These are phyloP conservation scores for Quaeritorhiza haematococci DNA, from an alignment of 371 early-diverging fungal genomes.

Conservation along the genomic window DNA sequence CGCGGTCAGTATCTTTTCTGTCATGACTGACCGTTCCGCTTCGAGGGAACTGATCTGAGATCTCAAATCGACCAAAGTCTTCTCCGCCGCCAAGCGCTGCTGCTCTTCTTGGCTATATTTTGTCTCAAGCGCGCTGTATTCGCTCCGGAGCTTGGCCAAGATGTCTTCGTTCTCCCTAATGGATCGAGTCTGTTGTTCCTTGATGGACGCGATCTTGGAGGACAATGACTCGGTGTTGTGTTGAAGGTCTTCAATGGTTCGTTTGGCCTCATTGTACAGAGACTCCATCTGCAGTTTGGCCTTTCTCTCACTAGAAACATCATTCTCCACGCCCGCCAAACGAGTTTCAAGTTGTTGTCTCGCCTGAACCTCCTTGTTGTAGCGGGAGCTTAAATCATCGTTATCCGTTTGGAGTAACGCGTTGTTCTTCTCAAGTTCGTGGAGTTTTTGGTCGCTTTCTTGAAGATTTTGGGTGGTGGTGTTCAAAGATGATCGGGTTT, in stretches of 20 bases:
- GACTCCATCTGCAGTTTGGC: neutral
- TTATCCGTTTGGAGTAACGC: neutral
- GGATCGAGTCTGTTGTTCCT: neutral
- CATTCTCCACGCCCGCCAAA: neutral
- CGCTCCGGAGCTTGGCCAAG: neutral
- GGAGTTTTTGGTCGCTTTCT: neutral
- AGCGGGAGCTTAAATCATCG: neutral
- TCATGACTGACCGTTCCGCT: neutral
- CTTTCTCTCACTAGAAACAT: slow-evolving; percentile 1
- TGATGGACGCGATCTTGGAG: neutral
- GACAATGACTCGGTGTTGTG: neutral
- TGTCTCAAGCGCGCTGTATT: neutral
- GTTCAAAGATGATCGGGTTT: neutral
- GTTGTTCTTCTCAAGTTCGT: slow-evolving; percentile 1
- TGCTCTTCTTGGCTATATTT: neutral
- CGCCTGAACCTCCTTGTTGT: neutral
- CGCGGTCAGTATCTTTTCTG: neutral
- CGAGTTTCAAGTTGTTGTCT: neutral
- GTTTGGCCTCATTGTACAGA: neutral
- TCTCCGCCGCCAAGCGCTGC: slow-evolving; percentile 11
- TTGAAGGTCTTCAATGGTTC: neutral
- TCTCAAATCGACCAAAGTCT: slow-evolving; percentile 3
- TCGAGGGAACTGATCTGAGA: slow-evolving; percentile 6
- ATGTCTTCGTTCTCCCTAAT: slow-evolving; percentile 10
- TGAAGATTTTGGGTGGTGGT: neutral